phyloP scores from a whole-genome alignment of 495 filamentous ascomycete genomes.

The Talaromyces wortmannii region DNA sequence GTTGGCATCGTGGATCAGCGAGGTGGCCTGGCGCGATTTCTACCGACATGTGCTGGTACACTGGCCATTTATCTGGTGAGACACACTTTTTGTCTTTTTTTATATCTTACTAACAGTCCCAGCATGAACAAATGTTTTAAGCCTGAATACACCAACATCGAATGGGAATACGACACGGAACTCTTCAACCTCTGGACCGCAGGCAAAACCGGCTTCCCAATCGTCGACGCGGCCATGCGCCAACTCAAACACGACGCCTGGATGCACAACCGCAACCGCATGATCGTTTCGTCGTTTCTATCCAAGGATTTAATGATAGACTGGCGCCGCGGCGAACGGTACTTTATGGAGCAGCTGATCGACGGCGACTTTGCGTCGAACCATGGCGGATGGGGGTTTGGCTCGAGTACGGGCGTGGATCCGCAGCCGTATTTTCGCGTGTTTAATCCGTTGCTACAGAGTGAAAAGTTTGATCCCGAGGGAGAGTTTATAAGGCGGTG shows the following conservation, averaged over 20 bases:
- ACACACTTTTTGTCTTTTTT: not conserved
- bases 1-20: conserved; percentile 73
- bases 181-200: conserved; percentile 69
- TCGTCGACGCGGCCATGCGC: conserved; percentile 91
- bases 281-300: conserved; percentile 84
- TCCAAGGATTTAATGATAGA: conserved; percentile 82
- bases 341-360: conserved; percentile 83
- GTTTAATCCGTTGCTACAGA: conserved; percentile 83
- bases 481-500: conserved; percentile 54
- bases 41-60: conserved; percentile 82
- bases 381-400: conserved; percentile 89
- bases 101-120: not conserved
- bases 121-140: conserved; percentile 96
- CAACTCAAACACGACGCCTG: conserved; percentile 65
- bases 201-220: conserved; percentile 76
- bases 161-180: conserved; percentile 68
- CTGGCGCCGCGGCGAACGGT: conserved; percentile 84
- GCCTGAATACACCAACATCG: conserved; percentile 72
- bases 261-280: conserved; percentile 88
- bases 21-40: conserved; percentile 90
- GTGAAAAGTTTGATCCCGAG: conserved; percentile 65
- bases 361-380: conserved; percentile 93
- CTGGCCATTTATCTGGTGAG: conserved; percentile 84
- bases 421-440: conserved; percentile 90
- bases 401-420: conserved; percentile 73